Conservation (phyloP, 768 basidiomycete genomes). For the Lenzites betulinus region DNA sequence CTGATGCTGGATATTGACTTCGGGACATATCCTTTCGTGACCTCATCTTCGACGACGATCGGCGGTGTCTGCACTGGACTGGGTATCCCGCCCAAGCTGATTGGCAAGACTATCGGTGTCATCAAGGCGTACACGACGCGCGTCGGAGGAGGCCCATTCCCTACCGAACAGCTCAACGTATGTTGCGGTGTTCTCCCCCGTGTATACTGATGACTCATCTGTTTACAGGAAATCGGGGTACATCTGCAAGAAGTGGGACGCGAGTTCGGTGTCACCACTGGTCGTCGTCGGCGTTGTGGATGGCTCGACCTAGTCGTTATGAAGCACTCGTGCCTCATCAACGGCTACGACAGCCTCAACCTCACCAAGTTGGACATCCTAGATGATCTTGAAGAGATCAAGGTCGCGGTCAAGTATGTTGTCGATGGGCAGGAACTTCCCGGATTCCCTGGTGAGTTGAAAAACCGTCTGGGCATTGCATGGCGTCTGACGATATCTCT, state of each 20-base stretch:
- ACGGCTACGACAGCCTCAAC: conserved; percentile 93
- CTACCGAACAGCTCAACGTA: conserved; percentile 91
- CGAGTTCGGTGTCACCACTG: conserved; percentile 93
- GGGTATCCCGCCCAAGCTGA: conserved; percentile 89
- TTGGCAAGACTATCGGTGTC: conserved; percentile 90
- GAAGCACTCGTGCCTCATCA: conserved; percentile 89
- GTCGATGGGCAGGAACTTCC: conserved; percentile 74
- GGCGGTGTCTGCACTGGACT: conserved; percentile 97
- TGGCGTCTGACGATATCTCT: not conserved
- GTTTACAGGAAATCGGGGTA: conserved; percentile 67
- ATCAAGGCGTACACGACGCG: conserved; percentile 98
- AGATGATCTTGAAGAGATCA: conserved; percentile 82
- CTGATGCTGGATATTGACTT: conserved; percentile 98
- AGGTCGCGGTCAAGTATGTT: conserved; percentile 80
- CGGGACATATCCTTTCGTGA: conserved; percentile 98
- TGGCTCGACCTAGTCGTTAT: conserved; percentile 98
- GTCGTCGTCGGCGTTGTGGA: conserved; percentile 89
- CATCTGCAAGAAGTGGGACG: conserved; percentile 93
- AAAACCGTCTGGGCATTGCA: not conserved
- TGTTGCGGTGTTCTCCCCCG: conserved; percentile 29
- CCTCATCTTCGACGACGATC: conserved; percentile 89
- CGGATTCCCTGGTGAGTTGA: conserved; percentile 81
- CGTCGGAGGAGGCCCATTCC: conserved; percentile 98
- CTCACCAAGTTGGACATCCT: conserved; percentile 96
- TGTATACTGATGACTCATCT: not conserved